phyloP scores from a whole-genome alignment of 2,329 filamentous ascomycete genomes.

The Cadophora luteo-olivacea region DNA sequence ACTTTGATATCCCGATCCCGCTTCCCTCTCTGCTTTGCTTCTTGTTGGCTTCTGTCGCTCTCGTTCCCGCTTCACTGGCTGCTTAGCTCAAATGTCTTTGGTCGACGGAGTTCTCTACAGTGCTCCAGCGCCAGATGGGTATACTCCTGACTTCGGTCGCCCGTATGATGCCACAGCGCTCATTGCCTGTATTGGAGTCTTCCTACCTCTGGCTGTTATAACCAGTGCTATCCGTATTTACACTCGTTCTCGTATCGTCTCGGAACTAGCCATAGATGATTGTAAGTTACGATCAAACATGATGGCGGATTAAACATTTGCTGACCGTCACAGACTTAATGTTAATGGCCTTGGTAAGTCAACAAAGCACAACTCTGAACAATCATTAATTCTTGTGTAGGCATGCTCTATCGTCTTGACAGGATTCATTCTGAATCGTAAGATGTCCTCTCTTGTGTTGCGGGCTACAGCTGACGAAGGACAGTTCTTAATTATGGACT shows the following conservation, averaged over 20 bases:
- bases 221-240: slow-evolving; percentile 2
- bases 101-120: slow-evolving; percentile 1
- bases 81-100: not conserved
- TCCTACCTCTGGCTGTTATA: not conserved
- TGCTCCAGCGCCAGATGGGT: not conserved
- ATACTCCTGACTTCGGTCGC: not conserved
- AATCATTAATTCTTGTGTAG: not conserved
- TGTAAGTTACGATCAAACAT: not conserved
- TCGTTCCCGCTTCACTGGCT: not conserved
- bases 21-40: not conserved
- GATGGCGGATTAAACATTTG: not conserved
- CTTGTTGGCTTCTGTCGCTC: not conserved
- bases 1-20: not conserved
- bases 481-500: not conserved
- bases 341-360: not conserved
- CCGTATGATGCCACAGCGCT: not conserved
- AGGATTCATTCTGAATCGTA: not conserved
- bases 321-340: not conserved
- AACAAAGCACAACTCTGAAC: not conserved
- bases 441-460: not conserved
- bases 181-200: not conserved
- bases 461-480: not conserved
- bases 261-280: not conserved
- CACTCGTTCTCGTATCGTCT: not conserved
- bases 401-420: not conserved